Conservation (phyloP, 441 rosid genomes). For the Gossypium lobatum region DNA sequence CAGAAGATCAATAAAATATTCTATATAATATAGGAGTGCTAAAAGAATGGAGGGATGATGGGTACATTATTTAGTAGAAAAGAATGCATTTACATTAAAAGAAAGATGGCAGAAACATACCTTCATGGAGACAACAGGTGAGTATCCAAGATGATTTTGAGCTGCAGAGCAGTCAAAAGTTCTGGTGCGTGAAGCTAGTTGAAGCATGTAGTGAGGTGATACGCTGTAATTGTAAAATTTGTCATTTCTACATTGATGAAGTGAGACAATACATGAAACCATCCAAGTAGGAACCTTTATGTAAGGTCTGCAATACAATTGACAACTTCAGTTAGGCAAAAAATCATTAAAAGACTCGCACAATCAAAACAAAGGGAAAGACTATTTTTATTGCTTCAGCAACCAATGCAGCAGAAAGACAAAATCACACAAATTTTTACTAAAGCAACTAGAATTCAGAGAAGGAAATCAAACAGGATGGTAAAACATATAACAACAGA, state of each 20-base stretch:
- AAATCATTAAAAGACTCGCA: neutral
- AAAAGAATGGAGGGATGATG: neutral
- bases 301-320: slow-evolving; percentile 56
- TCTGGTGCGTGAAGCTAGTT: slow-evolving; percentile 62
- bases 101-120: slow-evolving; percentile 39
- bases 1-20: neutral
- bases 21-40: neutral
- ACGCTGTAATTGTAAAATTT: slow-evolving; percentile 40
- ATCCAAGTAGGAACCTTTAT: slow-evolving; percentile 55
- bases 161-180: slow-evolving; percentile 85
- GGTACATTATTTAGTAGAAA: neutral
- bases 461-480: slow-evolving; percentile 1
- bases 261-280: slow-evolving; percentile 36
- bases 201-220: slow-evolving; percentile 44
- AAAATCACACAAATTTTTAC: neutral
- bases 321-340: slow-evolving; percentile 12
- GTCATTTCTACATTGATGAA: slow-evolving; percentile 48
- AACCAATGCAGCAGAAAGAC: neutral
- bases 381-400: neutral
- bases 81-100: neutral
- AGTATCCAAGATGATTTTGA: slow-evolving; percentile 60
- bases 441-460: neutral
- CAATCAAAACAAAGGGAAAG: neutral
- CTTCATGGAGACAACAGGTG: slow-evolving; percentile 56
- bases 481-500: neutral